phyloP scores from a whole-genome alignment of 345 rosid genomes.

The Durio zibethinus region DNA sequence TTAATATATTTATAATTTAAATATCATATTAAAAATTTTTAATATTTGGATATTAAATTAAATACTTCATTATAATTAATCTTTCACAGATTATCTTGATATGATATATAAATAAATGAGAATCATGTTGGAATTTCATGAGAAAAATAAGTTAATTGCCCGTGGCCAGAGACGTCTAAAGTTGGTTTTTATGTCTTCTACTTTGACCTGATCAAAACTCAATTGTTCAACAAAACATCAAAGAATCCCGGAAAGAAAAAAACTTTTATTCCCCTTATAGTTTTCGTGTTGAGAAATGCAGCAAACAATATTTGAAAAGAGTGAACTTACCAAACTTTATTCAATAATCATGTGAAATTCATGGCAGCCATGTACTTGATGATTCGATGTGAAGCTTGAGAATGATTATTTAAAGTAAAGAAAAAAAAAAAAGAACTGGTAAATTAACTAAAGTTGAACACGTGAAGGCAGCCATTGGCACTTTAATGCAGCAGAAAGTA shows the following conservation, averaged over 20 bases:
- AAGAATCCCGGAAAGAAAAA: neutral
- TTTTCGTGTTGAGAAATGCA: neutral
- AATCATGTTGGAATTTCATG: neutral
- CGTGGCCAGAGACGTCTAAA: neutral
- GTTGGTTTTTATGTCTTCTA: neutral
- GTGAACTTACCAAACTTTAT: neutral
- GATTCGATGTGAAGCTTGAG: neutral
- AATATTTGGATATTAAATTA: too few relatives aligned
- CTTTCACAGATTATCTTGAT: too few relatives aligned
- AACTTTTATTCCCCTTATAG: neutral
- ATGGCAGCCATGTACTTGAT: neutral
- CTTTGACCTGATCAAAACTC: neutral
- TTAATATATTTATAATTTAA: too few relatives aligned
- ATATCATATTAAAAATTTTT: too few relatives aligned
- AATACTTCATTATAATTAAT: too few relatives aligned
- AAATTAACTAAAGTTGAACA: neutral
- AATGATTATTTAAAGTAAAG: neutral
- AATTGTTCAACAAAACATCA: neutral
- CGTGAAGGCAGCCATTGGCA: conserved; percentile 1
- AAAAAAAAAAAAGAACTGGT: too few relatives aligned
- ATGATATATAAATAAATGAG: neutral
- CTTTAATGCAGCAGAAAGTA: neutral
- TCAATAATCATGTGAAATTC: conserved; percentile 1
- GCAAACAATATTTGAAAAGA: conserved; percentile 11
- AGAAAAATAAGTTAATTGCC: neutral